A percentile compares a stretch with the other conserved stretches of the same genome.
These are phyloP conservation scores for Aspergillus sp. DNA, from an alignment of 2,329 filamentous ascomycete species.

Conservation along the genomic window DNA sequence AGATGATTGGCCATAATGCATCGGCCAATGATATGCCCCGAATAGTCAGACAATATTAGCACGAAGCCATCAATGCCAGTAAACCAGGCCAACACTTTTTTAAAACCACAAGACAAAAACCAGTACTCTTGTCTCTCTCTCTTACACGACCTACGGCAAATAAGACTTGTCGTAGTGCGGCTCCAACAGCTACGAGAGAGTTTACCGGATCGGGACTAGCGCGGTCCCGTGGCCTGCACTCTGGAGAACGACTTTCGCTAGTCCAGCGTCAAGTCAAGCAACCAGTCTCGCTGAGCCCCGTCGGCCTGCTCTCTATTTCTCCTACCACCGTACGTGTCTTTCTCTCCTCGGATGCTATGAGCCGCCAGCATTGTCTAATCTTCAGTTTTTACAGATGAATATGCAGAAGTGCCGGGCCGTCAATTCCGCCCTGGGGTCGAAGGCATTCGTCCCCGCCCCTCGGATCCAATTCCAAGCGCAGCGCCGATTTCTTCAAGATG, in stretches of 20 bases:
- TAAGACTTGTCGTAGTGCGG: background rate
- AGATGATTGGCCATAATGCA: background rate
- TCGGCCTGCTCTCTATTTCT: conserved; percentile 8
- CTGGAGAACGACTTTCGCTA: conserved; percentile 13
- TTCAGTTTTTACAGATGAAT: conserved; percentile 24
- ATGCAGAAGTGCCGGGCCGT: conserved; percentile 41
- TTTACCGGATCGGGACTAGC: conserved; percentile 25
- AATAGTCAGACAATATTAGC: conserved; percentile 17
- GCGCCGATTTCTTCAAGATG: conserved; percentile 59
- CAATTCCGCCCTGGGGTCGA: conserved; percentile 34
- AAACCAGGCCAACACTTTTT: background rate
- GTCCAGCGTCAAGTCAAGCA: conserved; percentile 14
- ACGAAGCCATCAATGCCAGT: background rate
- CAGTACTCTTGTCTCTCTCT: background rate
- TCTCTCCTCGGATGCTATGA: conserved; percentile 4
- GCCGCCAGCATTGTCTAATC: conserved; percentile 20
- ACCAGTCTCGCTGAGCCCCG: conserved; percentile 19
- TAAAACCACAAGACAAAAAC: background rate
- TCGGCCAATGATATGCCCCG: conserved; percentile 12
- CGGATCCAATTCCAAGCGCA: conserved; percentile 35
- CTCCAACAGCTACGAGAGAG: background rate
- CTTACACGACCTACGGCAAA: too few relatives aligned
- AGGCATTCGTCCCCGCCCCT: conserved; percentile 29
- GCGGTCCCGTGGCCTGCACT: conserved; percentile 23
- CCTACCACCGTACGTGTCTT: conserved; percentile 7